Percentiles rank a stretch among this genome's conserved stretches.
Evolutionary conservation across 148 eudicot species (phyloP).

Genomic region (Suaeda aralocaspica): DNA sequence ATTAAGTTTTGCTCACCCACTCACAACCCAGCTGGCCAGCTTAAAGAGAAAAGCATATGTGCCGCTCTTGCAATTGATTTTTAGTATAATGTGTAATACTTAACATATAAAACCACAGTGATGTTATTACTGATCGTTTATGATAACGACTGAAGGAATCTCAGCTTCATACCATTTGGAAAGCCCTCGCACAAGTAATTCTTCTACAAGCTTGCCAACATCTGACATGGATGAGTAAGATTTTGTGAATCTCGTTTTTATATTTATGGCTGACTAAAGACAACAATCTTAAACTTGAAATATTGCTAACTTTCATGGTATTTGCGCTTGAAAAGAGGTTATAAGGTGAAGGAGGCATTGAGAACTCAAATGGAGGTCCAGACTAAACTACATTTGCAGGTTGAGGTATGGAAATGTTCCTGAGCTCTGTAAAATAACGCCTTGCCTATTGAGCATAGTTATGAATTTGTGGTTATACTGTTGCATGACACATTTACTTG

Average conservation of each 20-base stretch:
- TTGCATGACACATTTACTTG: background rate
- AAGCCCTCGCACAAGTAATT: conserved; percentile 55
- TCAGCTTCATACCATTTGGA: conserved; percentile 51
- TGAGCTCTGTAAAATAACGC: background rate
- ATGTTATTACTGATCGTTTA: conserved; percentile 16
- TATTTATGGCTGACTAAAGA: background rate
- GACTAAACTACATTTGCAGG: conserved; percentile 73
- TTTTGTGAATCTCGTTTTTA: conserved; percentile 4
- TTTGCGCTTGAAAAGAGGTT: conserved; percentile 45
- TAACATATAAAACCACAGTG: background rate
- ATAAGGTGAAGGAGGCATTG: conserved; percentile 74
- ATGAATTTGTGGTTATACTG: too few species aligned
- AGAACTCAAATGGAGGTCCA: conserved; percentile 87
- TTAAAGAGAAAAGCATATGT: background rate
- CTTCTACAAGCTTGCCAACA: conserved; percentile 60
- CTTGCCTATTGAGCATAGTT: background rate
- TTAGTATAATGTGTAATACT: background rate
- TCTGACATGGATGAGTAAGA: conserved; percentile 76
- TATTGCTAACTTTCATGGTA: background rate
- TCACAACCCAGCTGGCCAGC: background rate
- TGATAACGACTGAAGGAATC: conserved; percentile 36
- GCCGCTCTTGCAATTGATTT: background rate
- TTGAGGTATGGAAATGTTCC: conserved; percentile 45
- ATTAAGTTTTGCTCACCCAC: background rate
- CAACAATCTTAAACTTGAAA: background rate